Percentiles rank a stretch among this genome's conserved stretches.
Conservation (phyloP, 176 grass and related monocot genomes). For the Ensete glaucum region DNA sequence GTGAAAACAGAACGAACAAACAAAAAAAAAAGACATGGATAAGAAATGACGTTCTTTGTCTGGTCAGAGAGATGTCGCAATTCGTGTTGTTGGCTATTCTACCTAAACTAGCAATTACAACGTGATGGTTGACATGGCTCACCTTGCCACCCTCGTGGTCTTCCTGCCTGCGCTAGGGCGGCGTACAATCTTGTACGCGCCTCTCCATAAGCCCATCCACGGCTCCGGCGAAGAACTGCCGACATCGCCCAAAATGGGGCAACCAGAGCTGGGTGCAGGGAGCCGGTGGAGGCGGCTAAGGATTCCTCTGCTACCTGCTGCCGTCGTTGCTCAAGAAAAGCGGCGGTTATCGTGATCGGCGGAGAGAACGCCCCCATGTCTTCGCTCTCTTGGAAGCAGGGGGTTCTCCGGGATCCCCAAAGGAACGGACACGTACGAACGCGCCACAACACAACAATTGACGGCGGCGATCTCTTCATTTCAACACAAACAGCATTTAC, state of each 20-base stretch:
- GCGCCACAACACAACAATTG: too few species aligned
- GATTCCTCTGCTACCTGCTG: constrained; percentile 42
- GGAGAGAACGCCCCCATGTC: constrained; percentile 45
- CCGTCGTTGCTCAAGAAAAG: constrained; percentile 27
- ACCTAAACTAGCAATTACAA: too few species aligned
- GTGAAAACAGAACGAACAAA: too few species aligned
- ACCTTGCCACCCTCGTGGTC: constrained; percentile 45
- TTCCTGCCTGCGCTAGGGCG: constrained; percentile 25
- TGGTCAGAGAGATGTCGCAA: too few species aligned
- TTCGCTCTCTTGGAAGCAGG: background rate
- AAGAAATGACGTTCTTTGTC: too few species aligned
- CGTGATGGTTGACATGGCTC: background rate
- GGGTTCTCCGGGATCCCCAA: background rate
- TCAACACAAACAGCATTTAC: too few species aligned
- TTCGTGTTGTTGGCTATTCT: too few species aligned
- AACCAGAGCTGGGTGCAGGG: constrained; percentile 45
- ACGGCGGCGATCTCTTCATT: too few species aligned
- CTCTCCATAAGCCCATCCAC: constrained; percentile 54
- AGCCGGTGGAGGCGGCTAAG: constrained; percentile 45
- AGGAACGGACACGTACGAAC: too few species aligned
- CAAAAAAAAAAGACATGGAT: too few species aligned
- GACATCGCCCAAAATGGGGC: background rate
- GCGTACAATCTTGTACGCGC: constrained; percentile 63
- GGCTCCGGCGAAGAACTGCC: constrained; percentile 31
- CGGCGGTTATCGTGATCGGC: constrained; percentile 12